Conservation (phyloP, 2,329 filamentous ascomycete species). For the Apiospora kogelbergensis region DNA sequence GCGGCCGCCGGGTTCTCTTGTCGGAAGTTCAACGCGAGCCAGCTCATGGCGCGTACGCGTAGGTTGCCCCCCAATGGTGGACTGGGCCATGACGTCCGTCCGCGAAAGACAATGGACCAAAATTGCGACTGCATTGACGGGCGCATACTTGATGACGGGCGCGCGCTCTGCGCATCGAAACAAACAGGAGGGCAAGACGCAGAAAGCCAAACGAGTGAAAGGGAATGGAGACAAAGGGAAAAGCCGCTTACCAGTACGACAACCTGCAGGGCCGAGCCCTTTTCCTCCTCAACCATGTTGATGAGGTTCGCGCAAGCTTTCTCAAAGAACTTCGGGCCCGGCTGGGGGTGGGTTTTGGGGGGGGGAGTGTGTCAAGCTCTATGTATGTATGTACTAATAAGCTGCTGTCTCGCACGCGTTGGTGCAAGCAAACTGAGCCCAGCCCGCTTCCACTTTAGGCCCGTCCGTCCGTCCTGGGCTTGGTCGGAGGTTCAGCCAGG, state of each 20-base stretch:
- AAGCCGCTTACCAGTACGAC: constrained; percentile 4
- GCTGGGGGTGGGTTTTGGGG: neutral
- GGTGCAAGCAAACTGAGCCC: constrained; percentile 2
- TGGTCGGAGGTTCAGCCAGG: constrained; percentile 3
- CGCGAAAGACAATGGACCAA: neutral
- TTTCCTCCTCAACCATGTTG: constrained; percentile 4
- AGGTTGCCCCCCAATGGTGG: neutral
- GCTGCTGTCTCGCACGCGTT: neutral
- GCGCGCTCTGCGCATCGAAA: neutral
- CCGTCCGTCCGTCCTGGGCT: neutral
- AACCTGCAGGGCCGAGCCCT: constrained; percentile 4
- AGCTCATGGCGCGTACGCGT: neutral
- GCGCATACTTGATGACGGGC: neutral
- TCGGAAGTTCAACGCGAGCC: neutral
- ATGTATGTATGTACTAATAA: neutral
- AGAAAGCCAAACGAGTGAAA: neutral
- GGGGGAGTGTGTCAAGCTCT: neutral
- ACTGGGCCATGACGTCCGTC: neutral
- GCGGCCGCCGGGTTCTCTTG: neutral
- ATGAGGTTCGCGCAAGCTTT: constrained; percentile 6
- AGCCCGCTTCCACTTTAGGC: neutral
- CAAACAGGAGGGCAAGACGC: neutral
- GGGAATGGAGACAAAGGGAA: neutral
- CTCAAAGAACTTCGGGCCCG: constrained; percentile 1
- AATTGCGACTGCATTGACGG: neutral